Evolutionary conservation across 2,329 filamentous ascomycete species (phyloP), one percentile per base, ranked within the genome.

Genomic region (Fusarium pseudonygamai): DNA sequence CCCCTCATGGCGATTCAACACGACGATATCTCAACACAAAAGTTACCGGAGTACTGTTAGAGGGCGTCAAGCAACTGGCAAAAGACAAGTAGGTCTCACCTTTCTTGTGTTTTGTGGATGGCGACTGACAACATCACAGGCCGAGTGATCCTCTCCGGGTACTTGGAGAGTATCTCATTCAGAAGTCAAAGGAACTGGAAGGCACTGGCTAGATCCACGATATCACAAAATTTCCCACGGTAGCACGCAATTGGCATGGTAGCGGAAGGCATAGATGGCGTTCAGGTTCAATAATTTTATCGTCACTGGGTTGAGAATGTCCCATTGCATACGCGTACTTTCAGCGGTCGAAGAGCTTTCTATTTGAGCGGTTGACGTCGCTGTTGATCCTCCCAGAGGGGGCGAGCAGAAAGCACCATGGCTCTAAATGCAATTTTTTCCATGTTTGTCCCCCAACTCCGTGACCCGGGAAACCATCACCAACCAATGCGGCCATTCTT

Each of bases 51-150:
- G 87, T 88, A 32, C 78, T 95, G 65, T 83, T 94, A 43, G 92
- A 94, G 77, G 93, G 92, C 30, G 93, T 95, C 91, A 94, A 94
- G 83, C 82, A 87, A 61, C 80, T 95, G 68, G 91, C 91, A 9
- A 90, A 89, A 74, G 91, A 94, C 46, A 89, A 92, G 92, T 94
- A 82, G 78, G 91, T 87, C 64, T 89, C 57, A 15, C 20, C 22
- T 43, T 16, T 14, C 24, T 14, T 42, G 9, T 20, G 37, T n/a
- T 26, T 40, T 26, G 22, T 10, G 12, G 46, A 50, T 28, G 34
- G 10, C 16, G n/a, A 46, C 68, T 78, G 58, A 79, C 47, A 56
- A 32, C 36, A 39, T 10, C 42, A 5, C 59, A 85, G 93, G 73
- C 93, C 93, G 5, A 85, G 86, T 39, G 91, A 94, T 75, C 93